Evolutionary conservation across 1,284 basidiomycete species (phyloP), one percentile per base, ranked within the genome.

Genomic region (Fomes fomentarius): DNA sequence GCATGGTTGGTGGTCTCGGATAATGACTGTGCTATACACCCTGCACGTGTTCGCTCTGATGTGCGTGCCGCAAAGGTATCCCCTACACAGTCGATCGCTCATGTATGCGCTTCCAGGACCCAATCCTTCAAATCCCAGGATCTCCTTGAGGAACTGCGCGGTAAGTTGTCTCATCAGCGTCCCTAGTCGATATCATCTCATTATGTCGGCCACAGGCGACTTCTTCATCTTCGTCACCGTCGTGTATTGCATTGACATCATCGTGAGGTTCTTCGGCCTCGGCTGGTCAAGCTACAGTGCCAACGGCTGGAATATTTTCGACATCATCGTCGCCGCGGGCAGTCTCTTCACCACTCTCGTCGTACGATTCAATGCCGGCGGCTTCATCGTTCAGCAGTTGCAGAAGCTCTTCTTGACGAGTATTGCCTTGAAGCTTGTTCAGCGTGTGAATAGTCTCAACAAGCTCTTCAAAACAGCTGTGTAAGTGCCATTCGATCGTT

Each of bases 401-500:
- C 94, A 98, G 69, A 98, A 98, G 74, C 79, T 98, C 11, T 98
- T 99, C 74, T 79, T 99, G 40, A 94, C 96, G 58, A 89, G 88
- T 60, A 92, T 98, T 47, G 88, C 93, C 0, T 89, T 98, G 79
- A 99, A 99, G 74, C 82, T 99, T 21, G 93, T 98, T 1, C 94
- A 98, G 69, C 83, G 92, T 47, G 91, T 89, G 57, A 89, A 94
- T 66, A 87, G 85, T 59, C 78, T 99, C 55, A 98, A 98, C 66
- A 94, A 97, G 73, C 78, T 99, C 17, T 98, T 98, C 83, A 98
- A 98, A 74, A 98, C 95, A 7, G 93, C 94, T 1, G 82, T 93
- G 92, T 95, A 76, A 61, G 93, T 79, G n/a, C n/a, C n/a, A n/a
- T 7, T 51, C 14, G 25, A 19, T 40, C 43, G 2, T 48, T 10